These are phyloP conservation scores for Laguncularia racemosa DNA, from an alignment of 345 rosid genomes.

Conservation along the genomic window DNA sequence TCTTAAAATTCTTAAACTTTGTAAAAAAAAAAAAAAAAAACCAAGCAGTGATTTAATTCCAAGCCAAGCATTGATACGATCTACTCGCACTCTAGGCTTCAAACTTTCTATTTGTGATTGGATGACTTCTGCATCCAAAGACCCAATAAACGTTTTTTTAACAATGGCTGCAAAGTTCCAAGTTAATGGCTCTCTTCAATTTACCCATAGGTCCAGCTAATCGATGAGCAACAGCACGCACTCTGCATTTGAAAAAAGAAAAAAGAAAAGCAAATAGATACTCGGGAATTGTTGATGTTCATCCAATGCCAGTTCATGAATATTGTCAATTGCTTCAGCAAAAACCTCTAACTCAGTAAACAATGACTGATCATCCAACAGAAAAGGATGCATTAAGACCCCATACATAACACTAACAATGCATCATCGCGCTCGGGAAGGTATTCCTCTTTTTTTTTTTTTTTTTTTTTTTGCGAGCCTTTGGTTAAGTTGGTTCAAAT, in stretches of 20 bases:
- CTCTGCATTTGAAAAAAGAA: slow-evolving; percentile 89
- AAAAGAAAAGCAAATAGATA: slow-evolving; percentile 79
- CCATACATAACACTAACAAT: slow-evolving; percentile 84
- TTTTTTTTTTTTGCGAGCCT: slow-evolving; percentile 34
- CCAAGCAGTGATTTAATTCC: too few relatives aligned
- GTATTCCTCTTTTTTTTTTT: too few relatives aligned
- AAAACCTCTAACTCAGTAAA: slow-evolving; percentile 74
- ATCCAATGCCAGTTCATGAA: slow-evolving; percentile 96
- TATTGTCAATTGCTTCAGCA: slow-evolving; percentile 77
- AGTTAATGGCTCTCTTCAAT: too few relatives aligned
- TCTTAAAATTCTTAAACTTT: too few relatives aligned
- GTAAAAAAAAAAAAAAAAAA: too few relatives aligned
- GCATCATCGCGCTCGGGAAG: slow-evolving; percentile 62
- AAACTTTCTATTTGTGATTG: too few relatives aligned
- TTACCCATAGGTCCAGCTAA: slow-evolving; percentile 88
- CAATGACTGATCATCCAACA: slow-evolving; percentile 71
- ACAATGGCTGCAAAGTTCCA: too few relatives aligned
- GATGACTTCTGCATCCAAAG: too few relatives aligned
- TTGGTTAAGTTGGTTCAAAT: slow-evolving; percentile 57
- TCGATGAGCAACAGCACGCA: slow-evolving; percentile 72
- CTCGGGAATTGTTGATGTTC: slow-evolving; percentile 99
- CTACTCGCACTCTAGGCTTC: too few relatives aligned
- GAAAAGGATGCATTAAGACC: slow-evolving; percentile 94
- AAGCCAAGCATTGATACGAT: too few relatives aligned
- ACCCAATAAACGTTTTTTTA: too few relatives aligned